A percentile compares a stretch with the other conserved stretches of the same genome.
Conservation (phyloP, 345 rosid species). For the Acer saccharum region DNA sequence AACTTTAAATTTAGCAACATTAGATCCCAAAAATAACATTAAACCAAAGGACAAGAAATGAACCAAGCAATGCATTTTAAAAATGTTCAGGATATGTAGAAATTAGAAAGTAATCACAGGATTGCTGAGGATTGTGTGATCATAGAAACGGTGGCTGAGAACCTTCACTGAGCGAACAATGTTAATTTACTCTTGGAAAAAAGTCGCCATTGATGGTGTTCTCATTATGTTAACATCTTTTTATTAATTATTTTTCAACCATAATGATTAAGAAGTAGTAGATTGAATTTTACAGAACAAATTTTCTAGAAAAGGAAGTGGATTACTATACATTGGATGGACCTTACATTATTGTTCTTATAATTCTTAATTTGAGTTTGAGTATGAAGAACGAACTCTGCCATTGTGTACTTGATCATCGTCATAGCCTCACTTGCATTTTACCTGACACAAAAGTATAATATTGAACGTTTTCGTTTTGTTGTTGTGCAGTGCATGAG, state of each 20-base stretch:
- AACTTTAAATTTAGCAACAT: neutral
- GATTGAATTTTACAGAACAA: neutral
- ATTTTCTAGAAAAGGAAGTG: neutral
- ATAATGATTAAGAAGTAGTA: neutral
- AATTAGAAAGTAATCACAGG: neutral
- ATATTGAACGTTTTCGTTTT: neutral
- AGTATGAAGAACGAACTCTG: neutral
- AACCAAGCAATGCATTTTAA: neutral
- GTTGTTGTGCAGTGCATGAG: constrained; percentile 58
- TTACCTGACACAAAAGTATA: constrained; percentile 1
- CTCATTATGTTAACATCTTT: neutral
- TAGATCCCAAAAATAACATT: neutral
- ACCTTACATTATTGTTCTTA: neutral
- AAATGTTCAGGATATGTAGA: neutral
- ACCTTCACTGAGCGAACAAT: neutral
- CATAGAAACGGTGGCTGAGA: neutral
- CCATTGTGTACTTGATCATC: neutral
- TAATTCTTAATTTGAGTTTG: neutral
- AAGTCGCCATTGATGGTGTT: neutral
- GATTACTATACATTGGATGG: neutral
- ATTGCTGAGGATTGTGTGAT: neutral
- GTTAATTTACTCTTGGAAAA: neutral
- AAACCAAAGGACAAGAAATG: neutral
- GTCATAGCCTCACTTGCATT: neutral
- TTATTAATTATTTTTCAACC: neutral